Conservation (phyloP, 768 basidiomycete genomes). For the Lyophyllum shimeji region DNA sequence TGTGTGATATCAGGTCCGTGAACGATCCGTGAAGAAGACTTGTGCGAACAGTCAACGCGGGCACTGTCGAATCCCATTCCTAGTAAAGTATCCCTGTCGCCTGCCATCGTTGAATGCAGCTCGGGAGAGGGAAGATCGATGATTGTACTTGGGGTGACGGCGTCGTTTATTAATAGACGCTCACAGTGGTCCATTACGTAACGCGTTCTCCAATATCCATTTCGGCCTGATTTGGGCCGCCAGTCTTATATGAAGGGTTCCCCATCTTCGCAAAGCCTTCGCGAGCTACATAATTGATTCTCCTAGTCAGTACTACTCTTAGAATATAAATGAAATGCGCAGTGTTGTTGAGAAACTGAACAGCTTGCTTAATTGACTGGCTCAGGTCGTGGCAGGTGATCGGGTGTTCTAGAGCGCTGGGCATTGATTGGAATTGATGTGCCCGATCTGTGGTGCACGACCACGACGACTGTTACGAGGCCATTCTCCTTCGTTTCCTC, state of each 20-base stretch:
- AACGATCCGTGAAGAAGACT: constrained; percentile 7
- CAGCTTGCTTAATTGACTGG: not conserved
- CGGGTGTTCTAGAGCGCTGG: constrained; percentile 13
- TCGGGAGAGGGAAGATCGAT: not conserved
- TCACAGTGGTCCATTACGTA: not conserved
- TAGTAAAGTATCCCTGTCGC: constrained; percentile 73
- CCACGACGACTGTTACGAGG: constrained; percentile 27
- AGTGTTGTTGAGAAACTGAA: not conserved
- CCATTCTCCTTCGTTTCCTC: not conserved
- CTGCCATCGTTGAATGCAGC: constrained; percentile 34
- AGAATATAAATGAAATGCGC: no score
- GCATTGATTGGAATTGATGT: constrained; percentile 2
- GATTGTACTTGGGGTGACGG: constrained; percentile 3
- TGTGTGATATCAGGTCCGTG: constrained; percentile 9
- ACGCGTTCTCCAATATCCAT: not conserved
- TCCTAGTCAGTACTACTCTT: no score
- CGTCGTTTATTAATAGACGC: not conserved
- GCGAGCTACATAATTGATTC: no score
- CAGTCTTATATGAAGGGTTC: not conserved
- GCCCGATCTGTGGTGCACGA: constrained; percentile 12
- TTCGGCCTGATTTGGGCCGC: not conserved
- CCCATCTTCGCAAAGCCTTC: no score
- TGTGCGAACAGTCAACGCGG: constrained; percentile 73
- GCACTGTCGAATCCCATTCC: constrained; percentile 86
- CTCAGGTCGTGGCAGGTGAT: constrained; percentile 12